Conservation (phyloP, 345 rosid genomes). For the Moricandia moricandioides region DNA sequence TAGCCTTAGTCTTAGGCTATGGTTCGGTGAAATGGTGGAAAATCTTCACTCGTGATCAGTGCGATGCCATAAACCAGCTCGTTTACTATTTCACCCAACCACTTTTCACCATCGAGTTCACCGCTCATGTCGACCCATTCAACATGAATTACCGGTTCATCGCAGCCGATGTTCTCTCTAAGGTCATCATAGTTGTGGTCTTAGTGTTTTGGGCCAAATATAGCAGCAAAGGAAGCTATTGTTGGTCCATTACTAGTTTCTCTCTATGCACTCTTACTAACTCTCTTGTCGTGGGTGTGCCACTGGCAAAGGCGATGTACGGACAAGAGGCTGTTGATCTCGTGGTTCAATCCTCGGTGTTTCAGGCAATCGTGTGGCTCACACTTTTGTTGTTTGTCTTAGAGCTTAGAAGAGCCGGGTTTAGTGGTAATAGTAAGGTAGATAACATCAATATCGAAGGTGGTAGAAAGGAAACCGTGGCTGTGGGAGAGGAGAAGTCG, state of each 20-base stretch:
- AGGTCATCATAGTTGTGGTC: slow-evolving; percentile 50
- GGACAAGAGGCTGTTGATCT: slow-evolving; percentile 70
- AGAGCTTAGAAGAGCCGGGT: slow-evolving; percentile 51
- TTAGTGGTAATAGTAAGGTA: slow-evolving; percentile 10
- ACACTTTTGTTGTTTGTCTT: slow-evolving; percentile 61
- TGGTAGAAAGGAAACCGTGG: slow-evolving; percentile 12
- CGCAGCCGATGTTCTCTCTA: slow-evolving; percentile 65
- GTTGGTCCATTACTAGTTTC: slow-evolving; percentile 83
- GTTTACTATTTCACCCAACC: slow-evolving; percentile 86
- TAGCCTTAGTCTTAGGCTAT: slow-evolving; percentile 70
- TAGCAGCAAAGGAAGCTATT: slow-evolving; percentile 59
- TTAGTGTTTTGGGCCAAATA: slow-evolving; percentile 67
- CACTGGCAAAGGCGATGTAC: slow-evolving; percentile 69
- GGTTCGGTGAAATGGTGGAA: slow-evolving; percentile 94
- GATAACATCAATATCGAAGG: slow-evolving; percentile 19
- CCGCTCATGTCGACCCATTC: slow-evolving; percentile 67
- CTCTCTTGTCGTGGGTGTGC: slow-evolving; percentile 71
- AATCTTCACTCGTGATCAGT: slow-evolving; percentile 66
- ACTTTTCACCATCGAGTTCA: slow-evolving; percentile 70
- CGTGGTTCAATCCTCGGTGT: slow-evolving; percentile 63
- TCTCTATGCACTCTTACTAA: slow-evolving; percentile 69
- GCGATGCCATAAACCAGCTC: slow-evolving; percentile 72
- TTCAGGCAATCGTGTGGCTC: slow-evolving; percentile 78
- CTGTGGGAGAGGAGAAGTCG: slow-evolving; percentile 28
- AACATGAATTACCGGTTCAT: slow-evolving; percentile 65